Conservation (phyloP, 179 eudicot genomes). For the Carnegiea gigantea region DNA sequence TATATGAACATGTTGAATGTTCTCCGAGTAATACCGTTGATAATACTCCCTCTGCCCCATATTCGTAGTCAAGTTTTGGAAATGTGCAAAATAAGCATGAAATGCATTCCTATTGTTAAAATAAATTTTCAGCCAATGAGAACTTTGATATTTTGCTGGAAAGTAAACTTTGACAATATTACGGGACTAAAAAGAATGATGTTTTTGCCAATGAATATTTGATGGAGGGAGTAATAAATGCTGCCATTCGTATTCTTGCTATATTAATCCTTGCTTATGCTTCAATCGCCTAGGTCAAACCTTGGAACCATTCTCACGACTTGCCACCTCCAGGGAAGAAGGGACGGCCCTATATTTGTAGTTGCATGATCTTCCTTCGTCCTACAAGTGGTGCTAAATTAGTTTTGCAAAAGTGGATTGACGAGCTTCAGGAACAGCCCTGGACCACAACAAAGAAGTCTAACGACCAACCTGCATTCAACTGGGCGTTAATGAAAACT, state of each 20-base stretch:
- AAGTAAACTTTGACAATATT: no score
- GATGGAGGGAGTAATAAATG: background rate
- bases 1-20: no score
- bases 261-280: conserved; percentile 17
- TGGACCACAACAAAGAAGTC: conserved; percentile 81
- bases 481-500: conserved; percentile 86
- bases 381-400: conserved; percentile 82
- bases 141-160: no score
- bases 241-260: background rate
- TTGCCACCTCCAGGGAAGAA: conserved; percentile 96
- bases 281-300: conserved; percentile 69
- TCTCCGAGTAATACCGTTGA: background rate
- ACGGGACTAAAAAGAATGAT: no score
- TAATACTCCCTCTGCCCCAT: no score
- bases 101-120: no score
- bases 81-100: no score
- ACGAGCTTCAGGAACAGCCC: conserved; percentile 83
- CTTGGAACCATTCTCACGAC: conserved; percentile 80
- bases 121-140: no score
- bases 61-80: no score
- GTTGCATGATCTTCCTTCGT: conserved; percentile 82
- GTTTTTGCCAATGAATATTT: no score
- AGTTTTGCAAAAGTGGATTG: conserved; percentile 85
- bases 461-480: conserved; percentile 95
- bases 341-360: conserved; percentile 92